Base-by-base conservation (phyloP, 257 asterid genomes). In the Catharanthus roseus region DNA sequence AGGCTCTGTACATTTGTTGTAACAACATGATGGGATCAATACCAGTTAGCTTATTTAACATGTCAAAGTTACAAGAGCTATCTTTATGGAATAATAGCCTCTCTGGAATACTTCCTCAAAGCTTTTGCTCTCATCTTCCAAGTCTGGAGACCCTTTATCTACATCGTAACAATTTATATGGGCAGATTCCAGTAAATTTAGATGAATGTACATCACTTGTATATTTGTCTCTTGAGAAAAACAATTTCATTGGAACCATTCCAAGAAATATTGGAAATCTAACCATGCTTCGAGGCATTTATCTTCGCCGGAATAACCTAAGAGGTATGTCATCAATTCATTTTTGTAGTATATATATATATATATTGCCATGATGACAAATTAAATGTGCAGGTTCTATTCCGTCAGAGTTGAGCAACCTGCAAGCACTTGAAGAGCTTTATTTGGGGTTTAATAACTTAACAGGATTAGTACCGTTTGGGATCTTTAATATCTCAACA, bases 241-340 rank as follows among this genome's bases (percentile, higher is more conserved):
- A 61, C 66, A 16, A 3, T 6, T 60, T 60, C 44, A 60, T 3
- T 16, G 88, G 88, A 53, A 71, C 24, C 9, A 12, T 84, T 19
- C 88, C 83, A 0, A 41, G 1, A 51, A 84, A 72, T 76, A 49
- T 84, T 49, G 76, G 81, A 12, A 72, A 80, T 39, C 77, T 79
- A 0, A 71, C 74, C 16, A 58, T 16, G 55, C 54, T 70, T 4
- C 2, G 2, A 21, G 0, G 0, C 19, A 1, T 70, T 12, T 8
- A 39, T 18, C 24, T 70, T n/a, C n/a, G 42, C 0, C 5, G 1
- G 7, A 55, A 38, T 44, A 12, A 39, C 56, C 41, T 70, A 2
- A 39, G 54, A 70, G 67, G 67, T 70, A 70, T 24, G 50, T 3
- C 42, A 38, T 38, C 8, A 3, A 38, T 38, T 38, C 42, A 3